phyloP scores from a whole-genome alignment of 2,329 filamentous ascomycete species.

The Fusarium sp. region DNA sequence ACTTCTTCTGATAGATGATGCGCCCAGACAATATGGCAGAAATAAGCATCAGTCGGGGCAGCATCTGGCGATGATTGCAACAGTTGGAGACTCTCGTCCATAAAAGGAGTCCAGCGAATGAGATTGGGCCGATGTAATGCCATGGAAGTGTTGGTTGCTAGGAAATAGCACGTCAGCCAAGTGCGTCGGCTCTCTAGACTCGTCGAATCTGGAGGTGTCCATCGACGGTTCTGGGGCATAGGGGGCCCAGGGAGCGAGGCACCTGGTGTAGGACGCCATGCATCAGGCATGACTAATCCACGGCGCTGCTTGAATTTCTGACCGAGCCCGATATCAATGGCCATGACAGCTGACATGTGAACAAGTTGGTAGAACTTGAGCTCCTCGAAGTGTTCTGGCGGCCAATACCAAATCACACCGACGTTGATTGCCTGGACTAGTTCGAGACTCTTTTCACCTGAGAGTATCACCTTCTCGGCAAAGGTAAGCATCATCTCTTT shows the following conservation, averaged over 20 bases:
- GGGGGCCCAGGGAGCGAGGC: not conserved
- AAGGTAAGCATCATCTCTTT: constrained; percentile 77
- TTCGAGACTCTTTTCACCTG: constrained; percentile 84
- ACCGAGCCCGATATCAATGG: constrained; percentile 83
- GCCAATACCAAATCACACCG: constrained; percentile 84
- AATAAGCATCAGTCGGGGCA: constrained; percentile 65
- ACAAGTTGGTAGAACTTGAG: constrained; percentile 91
- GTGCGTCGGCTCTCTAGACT: constrained; percentile 66
- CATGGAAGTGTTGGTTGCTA: constrained; percentile 70
- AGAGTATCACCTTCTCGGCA: constrained; percentile 78
- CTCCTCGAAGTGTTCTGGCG: constrained; percentile 84
- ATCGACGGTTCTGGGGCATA: constrained; percentile 45
- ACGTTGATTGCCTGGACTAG: constrained; percentile 83
- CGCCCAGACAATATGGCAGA: constrained; percentile 69
- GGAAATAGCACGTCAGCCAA: constrained; percentile 69
- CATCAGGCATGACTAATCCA: constrained; percentile 37
- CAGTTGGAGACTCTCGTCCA: constrained; percentile 68
- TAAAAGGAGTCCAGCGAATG: constrained; percentile 69
- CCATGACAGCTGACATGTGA: constrained; percentile 83
- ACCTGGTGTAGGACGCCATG: constrained; percentile 52
- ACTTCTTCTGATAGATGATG: constrained; percentile 76
- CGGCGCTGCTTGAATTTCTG: constrained; percentile 46
- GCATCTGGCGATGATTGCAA: constrained; percentile 66
- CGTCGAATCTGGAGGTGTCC: constrained; percentile 62
- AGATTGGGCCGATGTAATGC: constrained; percentile 70